Evolutionary conservation across 495 filamentous ascomycete species (phyloP).

Genomic region (Penicillium subrubescens): DNA sequence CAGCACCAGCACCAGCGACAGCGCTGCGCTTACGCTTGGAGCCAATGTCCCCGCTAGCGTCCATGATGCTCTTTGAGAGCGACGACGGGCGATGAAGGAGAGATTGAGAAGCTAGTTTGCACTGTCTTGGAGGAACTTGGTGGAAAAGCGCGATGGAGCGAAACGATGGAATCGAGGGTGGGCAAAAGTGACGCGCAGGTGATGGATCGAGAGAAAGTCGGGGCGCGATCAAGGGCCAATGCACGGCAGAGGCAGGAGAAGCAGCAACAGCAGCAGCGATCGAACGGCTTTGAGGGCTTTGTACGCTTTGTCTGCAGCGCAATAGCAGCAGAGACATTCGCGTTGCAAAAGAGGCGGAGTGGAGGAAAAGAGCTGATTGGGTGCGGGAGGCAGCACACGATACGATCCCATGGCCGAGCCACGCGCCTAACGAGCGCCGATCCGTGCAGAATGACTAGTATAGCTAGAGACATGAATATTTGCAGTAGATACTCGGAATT

Average conservation of each 20-base stretch:
- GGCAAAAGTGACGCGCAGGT: conserved; percentile 5
- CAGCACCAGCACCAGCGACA: conserved; percentile 35
- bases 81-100: conserved; percentile 4
- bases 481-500: not conserved
- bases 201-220: conserved; percentile 2
- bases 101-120: conserved; percentile 12
- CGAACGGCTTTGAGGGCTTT: not conserved
- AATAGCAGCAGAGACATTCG: conserved; percentile 23
- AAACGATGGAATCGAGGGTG: conserved; percentile 8
- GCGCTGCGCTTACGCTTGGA: conserved; percentile 65
- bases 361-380: conserved; percentile 26
- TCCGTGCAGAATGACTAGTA: not conserved
- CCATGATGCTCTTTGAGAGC: conserved; percentile 43
- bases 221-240: conserved; percentile 10
- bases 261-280: conserved; percentile 13
- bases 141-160: conserved; percentile 11
- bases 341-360: conserved; percentile 12
- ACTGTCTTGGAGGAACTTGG: conserved; percentile 9
- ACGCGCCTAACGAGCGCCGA: conserved; percentile 16
- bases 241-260: conserved; percentile 12
- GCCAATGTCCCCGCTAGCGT: conserved; percentile 51
- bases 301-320: conserved; percentile 13
- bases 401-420: conserved; percentile 21
- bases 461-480: not conserved
- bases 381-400: conserved; percentile 16